Evolutionary conservation across 2,329 filamentous ascomycete genomes (phyloP), one percentile per base, ranked within the genome.

Genomic region (Trichoderma sp.): DNA sequence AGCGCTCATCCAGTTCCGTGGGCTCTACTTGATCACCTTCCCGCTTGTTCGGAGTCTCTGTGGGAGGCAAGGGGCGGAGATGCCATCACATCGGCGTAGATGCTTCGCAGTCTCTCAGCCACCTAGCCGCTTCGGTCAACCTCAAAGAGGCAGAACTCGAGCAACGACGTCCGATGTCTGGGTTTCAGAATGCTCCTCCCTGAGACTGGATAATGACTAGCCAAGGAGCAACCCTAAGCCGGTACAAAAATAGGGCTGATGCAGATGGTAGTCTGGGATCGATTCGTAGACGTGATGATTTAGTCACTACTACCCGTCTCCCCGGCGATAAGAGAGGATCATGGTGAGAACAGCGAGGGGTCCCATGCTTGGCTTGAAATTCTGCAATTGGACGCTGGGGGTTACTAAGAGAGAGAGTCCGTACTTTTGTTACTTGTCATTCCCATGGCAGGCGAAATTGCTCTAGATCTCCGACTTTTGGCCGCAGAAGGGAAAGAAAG

Each of bases 51-150:
- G 58, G 58, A 31, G 37, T 43, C 59, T 21, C 55, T 37, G 63
- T 49, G 53, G 49, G 16, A 55, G n/a, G 8, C 24, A 49, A 33
- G 29, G 24, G 43, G 49, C 49, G n/a, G 37, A 29, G 43, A 68
- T 40, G 57, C 49, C 7, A 49, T 59, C 40, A 67, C 55, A 57
- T 47, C 40, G 47, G 57, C 66, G 35, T 49, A 33, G 66, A 52
- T 35, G 37, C 49, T n/a, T 60, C 57, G 21, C 29, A 35, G 47
- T 64, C 24, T n/a, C 53, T 59, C 21, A 37, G 63, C 63, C 63
- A 24, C 58, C 59, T 55, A 52, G 55, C 63, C 63, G 63, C 55
- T 59, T 49, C 37, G 29, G 55, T 66, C 63, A 19, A 58, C 52
- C 40, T 52, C 35, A 11, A 35, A 57, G 24, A n/a, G 14, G n/a